Base-by-base conservation (phyloP, 495 filamentous ascomycete genomes). In the Letharia lupina region DNA sequence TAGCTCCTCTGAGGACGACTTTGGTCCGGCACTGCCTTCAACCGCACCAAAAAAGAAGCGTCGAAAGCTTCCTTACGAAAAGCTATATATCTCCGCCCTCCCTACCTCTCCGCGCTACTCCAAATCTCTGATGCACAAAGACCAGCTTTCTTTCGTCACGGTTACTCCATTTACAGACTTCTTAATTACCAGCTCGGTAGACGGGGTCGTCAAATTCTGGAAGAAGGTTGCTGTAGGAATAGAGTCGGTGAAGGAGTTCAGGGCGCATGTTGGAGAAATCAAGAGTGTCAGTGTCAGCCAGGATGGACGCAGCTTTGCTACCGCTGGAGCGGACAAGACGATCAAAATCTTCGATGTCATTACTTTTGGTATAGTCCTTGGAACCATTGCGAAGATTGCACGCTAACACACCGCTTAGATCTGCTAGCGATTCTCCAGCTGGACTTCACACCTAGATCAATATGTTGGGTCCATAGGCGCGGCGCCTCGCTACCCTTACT, bases 121-220 rank as follows among this genome's bases (percentile, higher is more conserved):
- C 59, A 96, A 93, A 73, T 98, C 94, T 40, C 80, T 99, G 68
- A 99, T 99, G 94, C 94, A 99, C 80, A 92, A 93, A 75, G 94
- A 98, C 67, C 91, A 96, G 77, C 77, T 98, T 60, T 83, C 87
- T 48, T 97, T 90, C 69, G 82, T 90, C 66, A 93, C 88, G 8
- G 83, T 97, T 65, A 94, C 95, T 1, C 94, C 92, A 1, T 79
- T 83, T 52, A 96, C 94, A 63, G 94, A 96, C 67, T 98, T 99
- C 73, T 77, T 98, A 37, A 93, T 99, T 61, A 98, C 94, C 4
- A 90, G 87, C 69, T 97, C 93, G 4, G 77, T 90, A 23, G 93
- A 99, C 74, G 95, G 95, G 4, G 87, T 91, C 0, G 93, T 98
- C 61, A 98, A 98, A 75, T 99, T 98, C 77, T 99, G 94, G 94